Percentiles rank a stretch among this genome's conserved stretches.
Conservation (phyloP, 495 filamentous ascomycete species). For the Penicillium subrubescens region DNA sequence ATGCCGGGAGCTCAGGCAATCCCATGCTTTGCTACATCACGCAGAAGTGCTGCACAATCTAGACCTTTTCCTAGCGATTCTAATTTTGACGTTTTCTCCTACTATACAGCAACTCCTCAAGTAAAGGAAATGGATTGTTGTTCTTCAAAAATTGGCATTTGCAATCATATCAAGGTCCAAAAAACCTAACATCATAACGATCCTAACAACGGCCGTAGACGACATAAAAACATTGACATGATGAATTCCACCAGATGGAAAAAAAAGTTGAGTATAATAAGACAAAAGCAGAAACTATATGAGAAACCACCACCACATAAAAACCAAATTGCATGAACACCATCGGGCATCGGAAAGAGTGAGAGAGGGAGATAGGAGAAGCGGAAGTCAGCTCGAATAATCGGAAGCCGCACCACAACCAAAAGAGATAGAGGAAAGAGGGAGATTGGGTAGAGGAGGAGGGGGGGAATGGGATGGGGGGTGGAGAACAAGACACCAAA, state of each 20-base stretch:
- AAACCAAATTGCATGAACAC: not conserved
- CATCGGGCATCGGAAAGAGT: not conserved
- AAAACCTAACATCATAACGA: slow-evolving; percentile 12
- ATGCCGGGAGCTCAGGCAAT: not conserved
- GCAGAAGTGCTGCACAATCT: not conserved
- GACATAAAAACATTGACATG: slow-evolving; percentile 7
- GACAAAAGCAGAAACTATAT: slow-evolving; percentile 27
- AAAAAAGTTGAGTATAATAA: slow-evolving; percentile 27
- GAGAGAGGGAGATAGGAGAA: not conserved
- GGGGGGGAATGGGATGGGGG: slow-evolving; percentile 9
- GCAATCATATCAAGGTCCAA: slow-evolving; percentile 24
- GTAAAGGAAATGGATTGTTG: not conserved
- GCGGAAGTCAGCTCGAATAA: slow-evolving; percentile 12
- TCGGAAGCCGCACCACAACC: slow-evolving; percentile 32
- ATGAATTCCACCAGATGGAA: slow-evolving; percentile 16
- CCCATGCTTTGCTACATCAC: not conserved
- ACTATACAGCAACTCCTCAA: not conserved
- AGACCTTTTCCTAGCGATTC: not conserved
- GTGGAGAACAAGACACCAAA: slow-evolving; percentile 9
- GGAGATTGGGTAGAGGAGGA: not conserved
- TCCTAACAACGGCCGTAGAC: slow-evolving; percentile 15
- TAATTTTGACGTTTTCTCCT: not conserved
- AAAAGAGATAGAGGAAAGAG: slow-evolving; percentile 10
- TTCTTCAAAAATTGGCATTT: slow-evolving; percentile 15
- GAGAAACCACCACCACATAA: slow-evolving; percentile 1